Conservation (phyloP, 352 stramenopile species). For the Phytophthora meadii region DNA sequence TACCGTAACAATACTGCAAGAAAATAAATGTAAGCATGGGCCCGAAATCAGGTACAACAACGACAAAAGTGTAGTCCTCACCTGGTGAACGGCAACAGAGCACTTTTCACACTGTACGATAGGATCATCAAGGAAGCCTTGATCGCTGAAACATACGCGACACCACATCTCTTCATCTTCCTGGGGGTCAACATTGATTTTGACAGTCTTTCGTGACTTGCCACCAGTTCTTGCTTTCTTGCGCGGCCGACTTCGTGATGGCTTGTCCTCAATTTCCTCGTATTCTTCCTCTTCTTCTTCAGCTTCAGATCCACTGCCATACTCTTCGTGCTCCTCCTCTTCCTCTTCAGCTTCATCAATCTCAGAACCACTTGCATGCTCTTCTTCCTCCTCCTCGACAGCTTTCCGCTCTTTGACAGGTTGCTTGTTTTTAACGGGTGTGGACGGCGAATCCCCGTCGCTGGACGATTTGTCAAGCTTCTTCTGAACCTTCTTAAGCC, state of each 20-base stretch:
- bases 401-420: conserved; percentile 8
- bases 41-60: background rate
- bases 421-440: conserved; percentile 21
- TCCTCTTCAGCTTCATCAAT: conserved; percentile 34
- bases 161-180: conserved; percentile 90
- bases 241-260: conserved; percentile 36
- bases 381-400: conserved; percentile 46
- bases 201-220: conserved; percentile 27
- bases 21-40: conserved; percentile 11
- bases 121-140: conserved; percentile 86
- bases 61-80: conserved; percentile 24
- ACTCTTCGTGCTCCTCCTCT: conserved; percentile 26
- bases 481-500: conserved; percentile 50
- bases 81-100: conserved; percentile 85
- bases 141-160: conserved; percentile 89
- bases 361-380: conserved; percentile 52
- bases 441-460: conserved; percentile 17
- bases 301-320: conserved; percentile 44
- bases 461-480: conserved; percentile 37
- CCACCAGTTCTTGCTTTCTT: conserved; percentile 42
- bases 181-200: conserved; percentile 57
- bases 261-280: conserved; percentile 45
- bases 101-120: conserved; percentile 91
- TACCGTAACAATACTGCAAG: conserved; percentile 88
- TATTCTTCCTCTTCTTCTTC: conserved; percentile 60